Conservation (phyloP, 2,329 filamentous ascomycete species). For the Fusarium sp. region DNA sequence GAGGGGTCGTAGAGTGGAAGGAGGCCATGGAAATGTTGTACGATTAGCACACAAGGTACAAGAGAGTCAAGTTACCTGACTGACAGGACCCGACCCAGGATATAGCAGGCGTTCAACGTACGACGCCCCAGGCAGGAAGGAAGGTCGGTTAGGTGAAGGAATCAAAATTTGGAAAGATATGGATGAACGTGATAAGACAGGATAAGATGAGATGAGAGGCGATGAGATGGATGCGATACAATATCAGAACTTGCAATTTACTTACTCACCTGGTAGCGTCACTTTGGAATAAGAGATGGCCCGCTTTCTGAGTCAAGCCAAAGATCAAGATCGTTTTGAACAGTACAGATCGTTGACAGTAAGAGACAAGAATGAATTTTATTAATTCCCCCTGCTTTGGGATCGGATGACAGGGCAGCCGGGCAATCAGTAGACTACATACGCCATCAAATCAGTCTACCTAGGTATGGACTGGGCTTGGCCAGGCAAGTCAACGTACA, state of each 20-base stretch:
- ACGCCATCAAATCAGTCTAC: conserved; percentile 4
- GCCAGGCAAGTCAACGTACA: neutral
- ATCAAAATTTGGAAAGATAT: neutral
- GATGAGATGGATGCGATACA: neutral
- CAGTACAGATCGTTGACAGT: neutral
- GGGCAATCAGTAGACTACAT: neutral
- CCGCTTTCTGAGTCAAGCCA: conserved; percentile 29
- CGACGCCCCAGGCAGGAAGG: neutral
- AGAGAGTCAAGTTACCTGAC: conserved; percentile 14
- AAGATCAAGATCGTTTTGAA: neutral
- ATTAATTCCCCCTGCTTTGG: conserved; percentile 17
- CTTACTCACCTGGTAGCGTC: conserved; percentile 11
- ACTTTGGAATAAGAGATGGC: conserved; percentile 3
- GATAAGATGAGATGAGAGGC: neutral
- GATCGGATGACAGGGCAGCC: conserved; percentile 27
- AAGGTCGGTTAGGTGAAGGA: neutral
- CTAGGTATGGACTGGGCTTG: neutral
- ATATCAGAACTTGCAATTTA: conserved; percentile 12
- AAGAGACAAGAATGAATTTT: conserved; percentile 16
- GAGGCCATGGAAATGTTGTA: conserved; percentile 8
- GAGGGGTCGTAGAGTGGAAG: conserved; percentile 17
- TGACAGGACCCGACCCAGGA: neutral
- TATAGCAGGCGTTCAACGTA: neutral
- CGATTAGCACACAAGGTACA: neutral
- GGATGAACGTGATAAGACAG: neutral